A percentile compares a stretch with the other conserved stretches of the same genome.
Conservation (phyloP, 2,329 filamentous ascomycete genomes). For the Beauveria medogensis region DNA sequence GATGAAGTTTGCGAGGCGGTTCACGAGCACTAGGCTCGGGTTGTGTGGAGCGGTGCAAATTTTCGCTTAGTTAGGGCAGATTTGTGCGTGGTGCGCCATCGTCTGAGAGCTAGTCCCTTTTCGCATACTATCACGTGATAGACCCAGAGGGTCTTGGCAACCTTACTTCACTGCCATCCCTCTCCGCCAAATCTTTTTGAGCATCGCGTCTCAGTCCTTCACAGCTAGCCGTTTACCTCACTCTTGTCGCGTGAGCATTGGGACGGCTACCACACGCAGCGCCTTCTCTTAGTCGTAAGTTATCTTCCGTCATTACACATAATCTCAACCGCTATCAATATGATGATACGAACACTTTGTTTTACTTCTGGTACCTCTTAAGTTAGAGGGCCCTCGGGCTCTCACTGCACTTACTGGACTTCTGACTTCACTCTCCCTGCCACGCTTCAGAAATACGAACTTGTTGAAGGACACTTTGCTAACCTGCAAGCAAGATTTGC, state of each 20-base stretch:
- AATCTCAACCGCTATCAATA: conserved; percentile 23
- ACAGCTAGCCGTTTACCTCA: background rate
- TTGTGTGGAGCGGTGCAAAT: conserved; percentile 34
- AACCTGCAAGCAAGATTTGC: background rate
- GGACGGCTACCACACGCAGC: background rate
- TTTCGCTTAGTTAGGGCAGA: conserved; percentile 40
- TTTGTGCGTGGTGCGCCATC: conserved; percentile 4
- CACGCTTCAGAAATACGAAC: background rate
- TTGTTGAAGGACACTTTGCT: background rate
- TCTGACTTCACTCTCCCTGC: conserved; percentile 49
- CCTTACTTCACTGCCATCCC: background rate
- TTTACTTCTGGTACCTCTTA: conserved; percentile 97
- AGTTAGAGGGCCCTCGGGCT: conserved; percentile 59
- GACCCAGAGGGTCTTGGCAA: conserved; percentile 13
- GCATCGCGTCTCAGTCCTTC: background rate
- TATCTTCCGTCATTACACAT: background rate
- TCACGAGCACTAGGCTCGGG: conserved; percentile 11
- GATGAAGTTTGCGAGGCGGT: conserved; percentile 9
- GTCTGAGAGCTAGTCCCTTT: background rate
- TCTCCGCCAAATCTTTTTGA: conserved; percentile 7
- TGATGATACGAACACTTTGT: conserved; percentile 64
- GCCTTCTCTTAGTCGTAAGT: background rate
- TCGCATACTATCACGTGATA: background rate
- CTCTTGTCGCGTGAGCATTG: background rate
- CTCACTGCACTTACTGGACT: conserved; percentile 77